Conservation (phyloP, 2,329 filamentous ascomycete genomes). For the Trichoderma gracile region DNA sequence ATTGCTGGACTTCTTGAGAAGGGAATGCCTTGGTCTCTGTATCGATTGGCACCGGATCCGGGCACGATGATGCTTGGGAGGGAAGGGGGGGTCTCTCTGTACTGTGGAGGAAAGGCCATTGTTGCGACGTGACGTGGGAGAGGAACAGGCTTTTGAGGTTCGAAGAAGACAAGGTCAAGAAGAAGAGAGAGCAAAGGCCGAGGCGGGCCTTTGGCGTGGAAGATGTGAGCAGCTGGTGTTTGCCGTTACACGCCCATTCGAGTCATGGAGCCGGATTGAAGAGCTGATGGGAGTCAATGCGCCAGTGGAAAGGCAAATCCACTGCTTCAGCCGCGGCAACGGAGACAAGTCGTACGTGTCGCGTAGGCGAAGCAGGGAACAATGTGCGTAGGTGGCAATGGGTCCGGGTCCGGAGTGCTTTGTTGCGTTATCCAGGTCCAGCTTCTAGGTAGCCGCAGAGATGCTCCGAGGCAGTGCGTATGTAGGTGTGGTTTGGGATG, state of each 20-base stretch:
- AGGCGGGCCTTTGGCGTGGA: constrained; percentile 16
- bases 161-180: neutral
- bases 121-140: constrained; percentile 5
- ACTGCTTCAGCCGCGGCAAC: constrained; percentile 21
- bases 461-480: constrained; percentile 22
- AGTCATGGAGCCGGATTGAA: constrained; percentile 23
- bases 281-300: constrained; percentile 15
- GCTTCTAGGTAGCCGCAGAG: constrained; percentile 9
- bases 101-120: constrained; percentile 44
- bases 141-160: constrained; percentile 5
- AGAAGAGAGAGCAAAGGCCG: constrained; percentile 9
- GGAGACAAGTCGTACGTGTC: constrained; percentile 15
- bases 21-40: constrained; percentile 36
- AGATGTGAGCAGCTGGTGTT: constrained; percentile 8
- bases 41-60: constrained; percentile 33
- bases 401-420: constrained; percentile 1
- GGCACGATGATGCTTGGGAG: constrained; percentile 44
- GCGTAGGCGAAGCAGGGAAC: constrained; percentile 19
- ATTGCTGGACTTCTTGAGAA: constrained; percentile 43
- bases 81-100: constrained; percentile 39
- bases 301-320: constrained; percentile 16
- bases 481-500: constrained; percentile 7
- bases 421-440: constrained; percentile 21
- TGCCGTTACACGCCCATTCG: constrained; percentile 23
- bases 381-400: constrained; percentile 19